These are phyloP conservation scores for Lichtheimia ramosa DNA, from an alignment of 371 early-diverging fungal species.

Conservation along the genomic window DNA sequence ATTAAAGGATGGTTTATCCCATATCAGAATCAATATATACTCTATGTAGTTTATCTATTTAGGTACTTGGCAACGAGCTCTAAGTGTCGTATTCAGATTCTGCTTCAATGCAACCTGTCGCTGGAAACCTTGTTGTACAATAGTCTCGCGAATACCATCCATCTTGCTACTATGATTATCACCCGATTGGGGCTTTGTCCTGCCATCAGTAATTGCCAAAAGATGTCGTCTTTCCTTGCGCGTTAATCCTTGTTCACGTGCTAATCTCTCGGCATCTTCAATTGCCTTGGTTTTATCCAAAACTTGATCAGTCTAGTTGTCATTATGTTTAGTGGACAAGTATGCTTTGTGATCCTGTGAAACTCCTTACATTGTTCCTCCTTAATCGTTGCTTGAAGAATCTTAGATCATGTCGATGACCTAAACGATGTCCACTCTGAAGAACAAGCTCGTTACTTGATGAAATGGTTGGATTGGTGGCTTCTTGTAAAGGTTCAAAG, in stretches of 20 bases:
- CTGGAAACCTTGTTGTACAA: slow-evolving; percentile 10
- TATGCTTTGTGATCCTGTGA: not conserved
- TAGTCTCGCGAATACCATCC: slow-evolving; percentile 12
- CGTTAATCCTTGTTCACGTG: slow-evolving; percentile 12
- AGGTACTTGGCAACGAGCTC: slow-evolving; percentile 19
- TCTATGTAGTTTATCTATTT: not conserved
- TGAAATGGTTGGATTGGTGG: slow-evolving; percentile 24
- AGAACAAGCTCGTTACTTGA: slow-evolving; percentile 72
- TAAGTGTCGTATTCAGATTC: slow-evolving; percentile 12
- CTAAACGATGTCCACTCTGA: slow-evolving; percentile 77
- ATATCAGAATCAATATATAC: too few species aligned
- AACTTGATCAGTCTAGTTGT: slow-evolving; percentile 4
- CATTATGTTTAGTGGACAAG: not conserved
- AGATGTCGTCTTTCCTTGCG: slow-evolving; percentile 18
- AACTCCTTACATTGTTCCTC: slow-evolving; percentile 11
- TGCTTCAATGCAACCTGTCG: slow-evolving; percentile 13
- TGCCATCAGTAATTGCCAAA: slow-evolving; percentile 11
- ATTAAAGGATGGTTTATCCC: too few species aligned
- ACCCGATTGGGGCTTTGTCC: not conserved
- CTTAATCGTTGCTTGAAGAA: slow-evolving; percentile 79
- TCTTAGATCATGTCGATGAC: slow-evolving; percentile 76
- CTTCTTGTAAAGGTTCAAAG: slow-evolving; percentile 56
- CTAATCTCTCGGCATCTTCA: slow-evolving; percentile 13
- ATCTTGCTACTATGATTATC: not conserved
- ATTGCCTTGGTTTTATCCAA: slow-evolving; percentile 4